Base-by-base conservation (phyloP, 192 early-diverging fungal species). In the Podila epigama region DNA sequence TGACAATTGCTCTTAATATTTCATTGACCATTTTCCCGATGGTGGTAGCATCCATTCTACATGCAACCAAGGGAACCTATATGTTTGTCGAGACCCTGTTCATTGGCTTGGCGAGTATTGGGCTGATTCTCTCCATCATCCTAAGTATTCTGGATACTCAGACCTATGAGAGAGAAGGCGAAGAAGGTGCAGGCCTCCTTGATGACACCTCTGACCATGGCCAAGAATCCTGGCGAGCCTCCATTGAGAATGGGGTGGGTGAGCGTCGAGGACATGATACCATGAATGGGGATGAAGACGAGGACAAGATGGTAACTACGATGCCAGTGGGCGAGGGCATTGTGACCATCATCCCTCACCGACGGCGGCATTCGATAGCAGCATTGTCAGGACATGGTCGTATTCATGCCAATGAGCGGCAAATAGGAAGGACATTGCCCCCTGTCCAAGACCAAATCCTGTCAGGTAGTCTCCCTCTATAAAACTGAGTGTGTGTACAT, bases 1-100 rank as follows among this genome's bases (percentile, higher is more conserved):
- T 89, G 3, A 82, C 89, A 1, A 84, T 88, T 13, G 86, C 87
- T 12, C 70, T 91, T 32, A 91, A 91, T 52, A 59, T 87, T 29
- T 81, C 81, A 4, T 70, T 91, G 50, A 84, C 87, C 5, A 34
- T 73, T 7, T 86, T 89, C 32, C 90, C 90, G 25, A 80, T 90
- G 58, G 51, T 83, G 7, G 89, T 91, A n/a, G 90, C 88, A 0
- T 59, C 69, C 8, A 85, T 90, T 13, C 70, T 84, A 12, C 35
- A 63, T 10, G 39, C 27, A 15, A 80, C 67, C n/a, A 32, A 60
- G 0, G 72, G 72, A 10, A 68, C 72, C 1, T 82, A 68, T 60
- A 15, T 37, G 5, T 51, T 62, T 53, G 69, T 82, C 0, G 75
- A 79, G 41, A 34, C 60, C 2, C 41, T 71, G 10, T 82, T 82